Conservation (phyloP, 108 stramenopile genomes). For the Skeletonema menzelii region DNA sequence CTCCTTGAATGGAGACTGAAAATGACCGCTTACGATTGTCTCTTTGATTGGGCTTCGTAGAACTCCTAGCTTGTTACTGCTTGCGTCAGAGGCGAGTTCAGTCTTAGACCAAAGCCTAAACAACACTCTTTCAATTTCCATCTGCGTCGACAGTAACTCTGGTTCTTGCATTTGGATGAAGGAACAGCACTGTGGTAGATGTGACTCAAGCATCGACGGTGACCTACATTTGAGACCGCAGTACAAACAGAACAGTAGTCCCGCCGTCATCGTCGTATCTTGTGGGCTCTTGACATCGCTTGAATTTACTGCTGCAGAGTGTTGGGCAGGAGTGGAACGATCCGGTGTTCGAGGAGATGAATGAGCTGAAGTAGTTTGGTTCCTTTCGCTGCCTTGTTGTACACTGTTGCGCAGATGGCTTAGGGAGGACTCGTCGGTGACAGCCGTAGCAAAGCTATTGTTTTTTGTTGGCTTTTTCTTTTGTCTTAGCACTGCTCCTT, state of each 20-base stretch:
- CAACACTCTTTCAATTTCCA: conserved; percentile 14
- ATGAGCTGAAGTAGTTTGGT: not conserved
- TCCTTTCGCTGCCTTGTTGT: not conserved
- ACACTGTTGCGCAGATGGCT: not conserved
- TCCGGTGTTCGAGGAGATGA: not conserved
- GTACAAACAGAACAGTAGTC: conserved; percentile 26
- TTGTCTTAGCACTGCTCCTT: conserved; percentile 28
- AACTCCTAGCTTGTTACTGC: not conserved
- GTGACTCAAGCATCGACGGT: conserved; percentile 7
- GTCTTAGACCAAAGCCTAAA: conserved; percentile 13
- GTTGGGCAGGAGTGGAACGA: not conserved
- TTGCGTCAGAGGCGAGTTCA: not conserved
- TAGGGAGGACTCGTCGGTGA: conserved; percentile 2
- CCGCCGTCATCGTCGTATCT: conserved; percentile 10
- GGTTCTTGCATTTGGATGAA: conserved; percentile 17
- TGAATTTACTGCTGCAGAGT: not conserved
- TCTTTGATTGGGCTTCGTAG: not conserved
- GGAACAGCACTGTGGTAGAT: conserved; percentile 15
- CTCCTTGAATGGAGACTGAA: not conserved
- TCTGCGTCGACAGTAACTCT: conserved; percentile 10
- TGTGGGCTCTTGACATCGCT: conserved; percentile 26
- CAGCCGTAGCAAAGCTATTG: not conserved
- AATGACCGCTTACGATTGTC: not conserved
- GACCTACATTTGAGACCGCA: conserved; percentile 33
- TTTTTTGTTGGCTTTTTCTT: not conserved